phyloP scores from a whole-genome alignment of 805 yeast genomes.

The Candida pseudoglaebosa region DNA sequence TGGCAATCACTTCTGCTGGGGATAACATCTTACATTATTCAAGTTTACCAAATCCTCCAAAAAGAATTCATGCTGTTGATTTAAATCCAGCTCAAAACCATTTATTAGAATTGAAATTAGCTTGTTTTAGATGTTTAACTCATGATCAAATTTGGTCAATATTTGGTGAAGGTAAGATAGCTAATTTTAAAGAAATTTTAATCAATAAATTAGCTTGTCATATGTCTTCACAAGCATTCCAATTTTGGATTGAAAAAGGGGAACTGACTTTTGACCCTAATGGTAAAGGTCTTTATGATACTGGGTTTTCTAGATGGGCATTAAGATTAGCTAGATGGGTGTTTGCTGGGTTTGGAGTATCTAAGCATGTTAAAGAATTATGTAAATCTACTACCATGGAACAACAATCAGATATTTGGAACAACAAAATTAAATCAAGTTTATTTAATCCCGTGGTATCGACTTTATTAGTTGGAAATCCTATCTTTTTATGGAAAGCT shows the following conservation, averaged over 20 bases:
- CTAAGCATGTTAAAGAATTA: conserved; percentile 47
- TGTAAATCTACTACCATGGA: conserved; percentile 55
- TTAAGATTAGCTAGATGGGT: conserved; percentile 60
- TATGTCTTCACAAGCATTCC: conserved; percentile 75
- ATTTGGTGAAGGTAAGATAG: conserved; percentile 72
- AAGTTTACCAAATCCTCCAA: conserved; percentile 65
- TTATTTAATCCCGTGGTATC: conserved; percentile 68
- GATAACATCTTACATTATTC: conserved; percentile 78
- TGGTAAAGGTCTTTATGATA: conserved; percentile 68
- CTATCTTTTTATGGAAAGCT: conserved; percentile 84
- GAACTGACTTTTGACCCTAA: conserved; percentile 48
- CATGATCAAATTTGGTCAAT: conserved; percentile 66
- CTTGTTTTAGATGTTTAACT: conserved; percentile 55
- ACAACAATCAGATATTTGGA: conserved; percentile 67
- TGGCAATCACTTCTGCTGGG: conserved; percentile 85
- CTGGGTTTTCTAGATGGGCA: conserved; percentile 88
- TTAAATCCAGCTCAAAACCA: conserved; percentile 82
- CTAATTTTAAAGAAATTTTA: conserved; percentile 41
- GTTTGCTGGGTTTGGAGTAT: conserved; percentile 53
- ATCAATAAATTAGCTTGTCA: conserved; percentile 58
- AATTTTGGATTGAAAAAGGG: conserved; percentile 72
- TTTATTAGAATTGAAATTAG: conserved; percentile 72
- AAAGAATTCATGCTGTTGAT: conserved; percentile 79
- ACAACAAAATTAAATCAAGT: conserved; percentile 58
- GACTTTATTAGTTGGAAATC: conserved; percentile 69